Evolutionary conservation across 768 basidiomycete genomes (phyloP), one percentile per base, ranked within the genome.

Genomic region (Leccinum olivaceopallidum): DNA sequence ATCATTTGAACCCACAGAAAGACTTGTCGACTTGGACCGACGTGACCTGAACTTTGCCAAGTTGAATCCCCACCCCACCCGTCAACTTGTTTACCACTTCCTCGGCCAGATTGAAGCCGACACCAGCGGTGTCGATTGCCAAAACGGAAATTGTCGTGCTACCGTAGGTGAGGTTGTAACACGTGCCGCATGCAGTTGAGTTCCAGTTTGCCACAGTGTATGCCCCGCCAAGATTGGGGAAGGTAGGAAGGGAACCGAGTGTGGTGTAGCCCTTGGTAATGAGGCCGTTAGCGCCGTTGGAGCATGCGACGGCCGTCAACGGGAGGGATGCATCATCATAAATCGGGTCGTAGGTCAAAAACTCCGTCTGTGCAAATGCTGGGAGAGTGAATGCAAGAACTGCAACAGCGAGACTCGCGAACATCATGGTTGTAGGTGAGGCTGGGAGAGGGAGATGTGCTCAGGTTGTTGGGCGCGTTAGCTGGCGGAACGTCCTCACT

Each of bases 271-370:
- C 72, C 48, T 69, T 16, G 55, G 57, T 65, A 4, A 67, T 50
- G 47, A 77, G 71, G 10, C 74, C 76, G 47, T 77, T 60, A 6
- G 24, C 2, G 10, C 76, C 78, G 30, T 72, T 34, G 2, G 77
- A 77, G 55, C 76, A 78, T 1, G 77, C 69, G 37, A 76, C 59
- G 1, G 18, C 16, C 7, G 54, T 2, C 49, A 74, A 63, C 4
- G 70, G 56, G 24, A 57, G 48, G 34, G 53, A 32, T 14, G 67
- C 5, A 2, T 73, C 54, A 60, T 74, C 76, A 58, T 76, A 78
- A 22, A 51, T 63, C 3, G 32, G 63, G 64, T 78, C 74, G 49
- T 72, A 77, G 50, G 71, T 64, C 24, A 76, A 60, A 4, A 22
- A 63, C 53, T 62, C 4, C 0, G 50, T 37, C 44, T 64, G 61